A percentile compares a stretch with the other conserved stretches of the same genome.
These are phyloP conservation scores for Thelonectria blattea DNA, from an alignment of 2,329 filamentous ascomycete species.

Conservation along the genomic window DNA sequence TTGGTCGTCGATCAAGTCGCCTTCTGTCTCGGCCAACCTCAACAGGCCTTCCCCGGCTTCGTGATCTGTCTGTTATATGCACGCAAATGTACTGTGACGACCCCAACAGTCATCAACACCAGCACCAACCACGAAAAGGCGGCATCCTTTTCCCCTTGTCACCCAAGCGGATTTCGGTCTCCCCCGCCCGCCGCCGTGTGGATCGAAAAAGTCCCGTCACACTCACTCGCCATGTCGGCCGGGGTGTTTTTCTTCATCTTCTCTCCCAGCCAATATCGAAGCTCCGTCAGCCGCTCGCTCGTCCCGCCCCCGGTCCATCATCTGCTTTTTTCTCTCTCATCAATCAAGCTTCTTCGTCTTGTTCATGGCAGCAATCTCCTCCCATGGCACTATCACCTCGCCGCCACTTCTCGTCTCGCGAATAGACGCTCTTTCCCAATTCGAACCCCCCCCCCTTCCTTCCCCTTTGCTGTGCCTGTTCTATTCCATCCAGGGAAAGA, in stretches of 20 bases:
- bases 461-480: constrained; percentile 27
- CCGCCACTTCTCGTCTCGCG: constrained; percentile 22
- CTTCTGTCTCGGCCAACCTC: constrained; percentile 2
- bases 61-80: background rate
- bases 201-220: constrained; percentile 29
- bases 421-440: constrained; percentile 17
- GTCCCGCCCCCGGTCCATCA: constrained; percentile 16
- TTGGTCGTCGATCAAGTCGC: constrained; percentile 17
- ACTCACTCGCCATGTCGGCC: constrained; percentile 31
- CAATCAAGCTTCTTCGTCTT: constrained; percentile 12
- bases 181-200: constrained; percentile 30
- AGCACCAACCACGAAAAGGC: background rate
- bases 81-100: background rate
- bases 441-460: constrained; percentile 17
- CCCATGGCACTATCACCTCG: constrained; percentile 33
- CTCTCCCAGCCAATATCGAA: constrained; percentile 59
- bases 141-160: constrained; percentile 8
- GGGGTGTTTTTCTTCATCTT: constrained; percentile 28
- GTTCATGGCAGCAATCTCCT: constrained; percentile 38
- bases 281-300: constrained; percentile 52
- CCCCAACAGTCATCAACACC: background rate
- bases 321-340: constrained; percentile 13
- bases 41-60: constrained; percentile 3
- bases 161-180: constrained; percentile 29
- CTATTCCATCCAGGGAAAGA: constrained; percentile 7